Conservation (phyloP, 1,284 basidiomycete species). For the Retiboletus flavoniger region DNA sequence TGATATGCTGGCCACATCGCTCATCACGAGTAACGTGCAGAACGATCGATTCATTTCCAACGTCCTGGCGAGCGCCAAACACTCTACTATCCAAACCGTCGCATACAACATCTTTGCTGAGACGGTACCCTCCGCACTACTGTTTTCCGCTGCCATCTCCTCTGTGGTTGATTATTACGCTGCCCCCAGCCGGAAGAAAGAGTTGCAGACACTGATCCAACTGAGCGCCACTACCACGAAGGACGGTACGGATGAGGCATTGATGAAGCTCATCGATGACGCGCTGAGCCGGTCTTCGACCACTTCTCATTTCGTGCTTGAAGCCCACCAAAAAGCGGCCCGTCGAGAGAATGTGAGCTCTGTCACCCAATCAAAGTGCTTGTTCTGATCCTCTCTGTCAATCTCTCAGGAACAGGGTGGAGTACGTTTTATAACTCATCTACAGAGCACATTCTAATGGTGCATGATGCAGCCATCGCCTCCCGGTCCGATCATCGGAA, state of each 20-base stretch:
- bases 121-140: constrained; percentile 48
- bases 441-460: not conserved
- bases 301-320: not conserved
- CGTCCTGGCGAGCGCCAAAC: constrained; percentile 9
- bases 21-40: constrained; percentile 27
- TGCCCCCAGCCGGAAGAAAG: constrained; percentile 38
- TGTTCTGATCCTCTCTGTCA: not conserved
- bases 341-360: constrained; percentile 15
- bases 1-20: constrained; percentile 23
- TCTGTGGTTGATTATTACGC: constrained; percentile 68
- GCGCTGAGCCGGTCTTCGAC: constrained; percentile 46
- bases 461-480: constrained; percentile 7
- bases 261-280: constrained; percentile 49
- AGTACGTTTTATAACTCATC: constrained; percentile 13
- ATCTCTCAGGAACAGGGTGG: constrained; percentile 1
- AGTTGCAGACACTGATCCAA: constrained; percentile 45
- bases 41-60: constrained; percentile 25
- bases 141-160: constrained; percentile 56
- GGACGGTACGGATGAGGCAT: constrained; percentile 27
- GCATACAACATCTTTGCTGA: constrained; percentile 45
- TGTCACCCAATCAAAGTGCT: not conserved
- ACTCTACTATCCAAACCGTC: constrained; percentile 6
- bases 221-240: constrained; percentile 32
- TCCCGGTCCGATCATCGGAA: constrained; percentile 7
- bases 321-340: not conserved